phyloP scores from a whole-genome alignment of 495 filamentous ascomycete genomes.

The Platismatia glauca region DNA sequence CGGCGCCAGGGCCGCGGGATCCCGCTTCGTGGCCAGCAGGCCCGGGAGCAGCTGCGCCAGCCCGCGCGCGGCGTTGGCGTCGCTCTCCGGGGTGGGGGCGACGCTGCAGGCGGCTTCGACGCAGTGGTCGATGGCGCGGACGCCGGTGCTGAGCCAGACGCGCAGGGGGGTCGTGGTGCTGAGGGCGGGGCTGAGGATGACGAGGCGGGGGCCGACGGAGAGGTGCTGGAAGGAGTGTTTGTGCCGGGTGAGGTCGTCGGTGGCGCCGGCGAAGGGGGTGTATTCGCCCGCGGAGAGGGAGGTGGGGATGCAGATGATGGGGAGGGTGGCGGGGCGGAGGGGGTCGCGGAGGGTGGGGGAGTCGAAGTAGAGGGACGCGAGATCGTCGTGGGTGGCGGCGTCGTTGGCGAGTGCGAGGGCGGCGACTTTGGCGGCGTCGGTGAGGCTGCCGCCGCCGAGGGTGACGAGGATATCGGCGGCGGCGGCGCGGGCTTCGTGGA shows the following conservation, averaged over 20 bases:
- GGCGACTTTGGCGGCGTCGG: slow-evolving; percentile 53
- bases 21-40: slow-evolving; percentile 40
- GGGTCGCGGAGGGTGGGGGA: no score
- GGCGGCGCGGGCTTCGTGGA: slow-evolving; percentile 36
- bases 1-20: slow-evolving; percentile 38
- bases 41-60: slow-evolving; percentile 42
- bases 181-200: slow-evolving; percentile 52
- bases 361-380: no score
- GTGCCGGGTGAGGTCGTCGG: slow-evolving; percentile 16
- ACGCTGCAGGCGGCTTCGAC: slow-evolving; percentile 44
- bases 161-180: slow-evolving; percentile 45
- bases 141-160: slow-evolving; percentile 53
- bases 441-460: slow-evolving; percentile 51
- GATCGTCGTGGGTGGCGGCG: no score
- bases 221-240: no score
- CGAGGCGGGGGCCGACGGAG: slow-evolving; percentile 39
- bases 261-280: slow-evolving; percentile 46
- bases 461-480: slow-evolving; percentile 50
- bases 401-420: slow-evolving; percentile 13
- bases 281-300: slow-evolving; percentile 57
- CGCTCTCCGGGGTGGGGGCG: slow-evolving; percentile 32
- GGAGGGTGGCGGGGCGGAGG: background rate
- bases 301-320: slow-evolving; percentile 45
- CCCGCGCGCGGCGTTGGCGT: slow-evolving; percentile 34
- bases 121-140: slow-evolving; percentile 58